Conservation (phyloP, 176 grass and related monocot genomes). For the Triticum urartu region DNA sequence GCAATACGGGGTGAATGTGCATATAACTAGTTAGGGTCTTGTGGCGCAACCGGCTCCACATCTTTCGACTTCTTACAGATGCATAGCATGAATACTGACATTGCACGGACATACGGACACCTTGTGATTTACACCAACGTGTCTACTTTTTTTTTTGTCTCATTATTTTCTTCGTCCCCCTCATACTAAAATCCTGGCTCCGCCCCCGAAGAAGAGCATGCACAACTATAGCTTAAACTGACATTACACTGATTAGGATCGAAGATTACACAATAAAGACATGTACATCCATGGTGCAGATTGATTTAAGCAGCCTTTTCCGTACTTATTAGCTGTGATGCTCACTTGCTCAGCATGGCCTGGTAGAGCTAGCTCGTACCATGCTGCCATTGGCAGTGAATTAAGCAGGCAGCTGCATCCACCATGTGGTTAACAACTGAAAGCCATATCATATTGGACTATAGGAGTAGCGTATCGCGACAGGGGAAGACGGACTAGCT, state of each 20-base stretch:
- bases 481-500: constrained; percentile 4
- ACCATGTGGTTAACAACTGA: not conserved
- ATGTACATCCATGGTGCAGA: not conserved
- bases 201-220: not conserved
- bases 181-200: no score
- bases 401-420: not conserved
- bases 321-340: constrained; percentile 16
- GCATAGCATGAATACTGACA: no score
- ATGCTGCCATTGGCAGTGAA: constrained; percentile 6
- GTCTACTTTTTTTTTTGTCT: no score
- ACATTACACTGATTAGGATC: constrained; percentile 13
- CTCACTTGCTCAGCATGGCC: not conserved
- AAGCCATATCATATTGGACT: not conserved
- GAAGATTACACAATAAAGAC: constrained; percentile 10
- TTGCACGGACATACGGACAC: no score
- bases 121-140: no score
- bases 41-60: no score
- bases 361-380: not conserved
- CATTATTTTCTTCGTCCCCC: no score
- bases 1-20: no score
- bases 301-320: not conserved
- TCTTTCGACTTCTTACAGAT: no score
- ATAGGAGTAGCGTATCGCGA: not conserved
- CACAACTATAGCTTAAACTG: constrained; percentile 24
- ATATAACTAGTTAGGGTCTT: no score